phyloP scores from a whole-genome alignment of 1,139 yeast genomes.

The Kurtzmaniella quercitrusa region DNA sequence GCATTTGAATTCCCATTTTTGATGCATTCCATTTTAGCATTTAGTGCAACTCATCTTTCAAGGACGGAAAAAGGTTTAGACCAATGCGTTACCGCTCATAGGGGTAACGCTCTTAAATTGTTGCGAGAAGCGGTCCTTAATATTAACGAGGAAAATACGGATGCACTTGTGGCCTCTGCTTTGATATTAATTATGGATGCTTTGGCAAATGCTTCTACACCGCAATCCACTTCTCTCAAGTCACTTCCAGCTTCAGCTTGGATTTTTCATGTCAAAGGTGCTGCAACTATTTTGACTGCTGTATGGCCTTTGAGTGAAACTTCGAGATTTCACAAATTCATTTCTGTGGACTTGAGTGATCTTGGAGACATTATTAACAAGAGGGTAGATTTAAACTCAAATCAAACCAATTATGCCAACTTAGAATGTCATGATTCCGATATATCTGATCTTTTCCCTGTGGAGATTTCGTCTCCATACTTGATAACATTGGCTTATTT shows the following conservation, averaged over 20 bases:
- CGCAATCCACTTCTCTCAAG: slow-evolving; percentile 56
- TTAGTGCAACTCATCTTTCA: slow-evolving; percentile 87
- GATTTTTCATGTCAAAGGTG: slow-evolving; percentile 96
- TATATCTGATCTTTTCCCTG: slow-evolving; percentile 81
- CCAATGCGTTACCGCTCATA: slow-evolving; percentile 78
- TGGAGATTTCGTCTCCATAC: slow-evolving; percentile 78
- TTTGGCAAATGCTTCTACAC: slow-evolving; percentile 84
- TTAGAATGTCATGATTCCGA: slow-evolving; percentile 78
- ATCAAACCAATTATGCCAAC: slow-evolving; percentile 43
- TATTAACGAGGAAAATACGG: slow-evolving; percentile 81
- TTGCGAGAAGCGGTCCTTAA: slow-evolving; percentile 82
- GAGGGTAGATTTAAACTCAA: slow-evolving; percentile 25
- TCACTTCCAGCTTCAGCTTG: slow-evolving; percentile 90
- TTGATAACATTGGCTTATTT: slow-evolving; percentile 80
- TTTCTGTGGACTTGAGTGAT: slow-evolving; percentile 77
- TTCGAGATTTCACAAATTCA: slow-evolving; percentile 68
- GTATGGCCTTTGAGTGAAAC: slow-evolving; percentile 89
- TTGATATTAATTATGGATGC: slow-evolving; percentile 88
- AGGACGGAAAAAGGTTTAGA: slow-evolving; percentile 74
- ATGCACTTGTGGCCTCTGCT: slow-evolving; percentile 90
- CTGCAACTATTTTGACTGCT: slow-evolving; percentile 90
- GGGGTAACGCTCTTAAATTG: slow-evolving; percentile 80
- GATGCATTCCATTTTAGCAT: slow-evolving; percentile 88
- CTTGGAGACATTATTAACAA: slow-evolving; percentile 74
- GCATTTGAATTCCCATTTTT: slow-evolving; percentile 87